These are phyloP conservation scores for Isochrysis galbana DNA, from an alignment of 78 protist species.

Conservation along the genomic window DNA sequence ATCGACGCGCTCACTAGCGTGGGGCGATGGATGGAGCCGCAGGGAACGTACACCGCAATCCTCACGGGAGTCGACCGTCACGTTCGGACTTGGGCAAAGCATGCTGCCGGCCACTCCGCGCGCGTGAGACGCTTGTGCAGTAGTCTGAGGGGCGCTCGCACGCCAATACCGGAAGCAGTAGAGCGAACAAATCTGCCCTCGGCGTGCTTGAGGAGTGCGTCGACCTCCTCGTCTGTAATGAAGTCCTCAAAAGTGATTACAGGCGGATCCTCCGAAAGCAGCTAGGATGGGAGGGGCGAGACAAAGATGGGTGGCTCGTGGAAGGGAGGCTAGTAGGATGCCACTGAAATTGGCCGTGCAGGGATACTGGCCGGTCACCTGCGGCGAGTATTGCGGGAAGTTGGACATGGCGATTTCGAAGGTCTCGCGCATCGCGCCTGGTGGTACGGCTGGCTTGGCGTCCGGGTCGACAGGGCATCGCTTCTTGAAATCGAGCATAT, in stretches of 20 bases:
- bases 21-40: no score
- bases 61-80: no score
- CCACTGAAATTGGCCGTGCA: no score
- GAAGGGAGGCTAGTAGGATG: no score
- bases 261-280: background rate
- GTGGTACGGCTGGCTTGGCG: background rate
- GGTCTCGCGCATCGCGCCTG: background rate
- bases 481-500: background rate
- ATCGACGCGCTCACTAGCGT: background rate
- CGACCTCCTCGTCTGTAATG: background rate
- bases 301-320: no score
- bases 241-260: background rate
- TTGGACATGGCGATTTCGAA: background rate
- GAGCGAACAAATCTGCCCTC: background rate
- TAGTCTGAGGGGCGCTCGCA: no score
- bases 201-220: background rate
- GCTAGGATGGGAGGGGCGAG: no score
- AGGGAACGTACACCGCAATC: no score
- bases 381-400: background rate
- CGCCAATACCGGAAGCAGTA: background rate
- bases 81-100: no score
- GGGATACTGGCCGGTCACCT: background rate
- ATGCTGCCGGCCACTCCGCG: no score
- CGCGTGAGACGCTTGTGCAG: no score
- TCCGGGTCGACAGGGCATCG: background rate